These are phyloP conservation scores for Xylaria sp. DNA, from an alignment of 2,329 filamentous ascomycete species.

Conservation along the genomic window DNA sequence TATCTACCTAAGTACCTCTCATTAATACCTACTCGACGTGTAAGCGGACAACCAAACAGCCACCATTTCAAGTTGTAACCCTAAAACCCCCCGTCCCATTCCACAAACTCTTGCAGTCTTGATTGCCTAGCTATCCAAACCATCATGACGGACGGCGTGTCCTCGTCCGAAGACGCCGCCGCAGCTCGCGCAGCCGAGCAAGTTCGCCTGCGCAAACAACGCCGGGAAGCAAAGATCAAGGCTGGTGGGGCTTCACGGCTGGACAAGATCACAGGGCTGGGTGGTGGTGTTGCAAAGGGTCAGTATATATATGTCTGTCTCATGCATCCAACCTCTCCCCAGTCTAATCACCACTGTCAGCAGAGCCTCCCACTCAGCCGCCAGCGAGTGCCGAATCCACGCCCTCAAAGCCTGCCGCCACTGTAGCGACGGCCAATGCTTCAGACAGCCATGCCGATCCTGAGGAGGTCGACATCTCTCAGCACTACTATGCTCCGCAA, in stretches of 20 bases:
- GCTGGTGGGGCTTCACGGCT: constrained; percentile 75
- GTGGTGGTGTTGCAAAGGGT: constrained; percentile 65
- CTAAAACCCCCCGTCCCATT: background rate
- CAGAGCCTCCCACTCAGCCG: constrained; percentile 48
- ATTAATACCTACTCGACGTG: background rate
- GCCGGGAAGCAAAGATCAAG: constrained; percentile 81
- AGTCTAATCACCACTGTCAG: constrained; percentile 41
- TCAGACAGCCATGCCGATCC: constrained; percentile 67
- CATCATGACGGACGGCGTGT: constrained; percentile 45
- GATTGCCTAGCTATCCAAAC: background rate
- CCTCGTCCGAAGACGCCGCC: constrained; percentile 57
- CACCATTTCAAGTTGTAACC: background rate
- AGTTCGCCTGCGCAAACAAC: constrained; percentile 79
- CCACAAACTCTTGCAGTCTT: background rate
- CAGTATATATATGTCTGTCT: constrained; percentile 28
- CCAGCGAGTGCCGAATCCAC: constrained; percentile 35
- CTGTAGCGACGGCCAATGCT: constrained; percentile 46
- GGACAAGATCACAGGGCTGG: constrained; percentile 78
- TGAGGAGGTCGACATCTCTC: constrained; percentile 82
- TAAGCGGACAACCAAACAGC: constrained; percentile 16
- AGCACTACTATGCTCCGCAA: constrained; percentile 72
- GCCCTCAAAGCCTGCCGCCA: constrained; percentile 16
- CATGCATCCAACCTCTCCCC: background rate
- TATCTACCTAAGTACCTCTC: constrained; percentile 8
- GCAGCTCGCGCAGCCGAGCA: constrained; percentile 68